Base-by-base conservation (phyloP, 306 rosid species). In the Cercis canadensis region DNA sequence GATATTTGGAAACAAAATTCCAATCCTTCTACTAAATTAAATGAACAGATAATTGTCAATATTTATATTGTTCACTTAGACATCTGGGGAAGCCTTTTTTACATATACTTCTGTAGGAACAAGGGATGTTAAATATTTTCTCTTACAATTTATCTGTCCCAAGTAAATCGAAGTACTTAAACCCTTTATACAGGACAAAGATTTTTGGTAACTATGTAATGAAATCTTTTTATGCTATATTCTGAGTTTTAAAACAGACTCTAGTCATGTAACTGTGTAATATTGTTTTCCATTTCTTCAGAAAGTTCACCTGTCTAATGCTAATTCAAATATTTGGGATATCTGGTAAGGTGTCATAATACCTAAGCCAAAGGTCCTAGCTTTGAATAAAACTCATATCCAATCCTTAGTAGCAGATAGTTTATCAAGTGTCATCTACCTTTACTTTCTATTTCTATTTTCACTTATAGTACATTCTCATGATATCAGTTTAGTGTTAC, bases 1-100 rank as follows among this genome's bases (percentile, higher is more conserved):
- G 53, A 49, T 36, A 36, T 37, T 37, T 39, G 63, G 62, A 51
- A 61, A 61, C 14, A 31, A 9, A 60, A 29, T 62, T 57, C 61
- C 13, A 60, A 11, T 4, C 32, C 8, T 69, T 56, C 47, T 62
- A 34, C 15, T n/a, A 32, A 57, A 67, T 29, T 21, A 54, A 8
- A 58, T 32, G 57, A n/a, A n/a, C 14, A 75, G 32, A 58, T 57
- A 24, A 46, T 65, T 56, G 43, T 5, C 65, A 18, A 8, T 74
- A 19, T 18, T 11, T 45, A 44, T 18, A 18, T 18, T 32, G 49
- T 55, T 29, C 44, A 49, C 17, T 65, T 63, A 63, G 29, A 17
- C 19, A 53, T 73, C 16, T 63, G 13, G 32, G 56, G 64, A 62
- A 52, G 63, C n/a, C n/a, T 62, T 9, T 13, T 47, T 52, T 53